These are phyloP conservation scores for Proliferodiscus dingleyae DNA, from an alignment of 2,329 filamentous ascomycete genomes.

Conservation along the genomic window DNA sequence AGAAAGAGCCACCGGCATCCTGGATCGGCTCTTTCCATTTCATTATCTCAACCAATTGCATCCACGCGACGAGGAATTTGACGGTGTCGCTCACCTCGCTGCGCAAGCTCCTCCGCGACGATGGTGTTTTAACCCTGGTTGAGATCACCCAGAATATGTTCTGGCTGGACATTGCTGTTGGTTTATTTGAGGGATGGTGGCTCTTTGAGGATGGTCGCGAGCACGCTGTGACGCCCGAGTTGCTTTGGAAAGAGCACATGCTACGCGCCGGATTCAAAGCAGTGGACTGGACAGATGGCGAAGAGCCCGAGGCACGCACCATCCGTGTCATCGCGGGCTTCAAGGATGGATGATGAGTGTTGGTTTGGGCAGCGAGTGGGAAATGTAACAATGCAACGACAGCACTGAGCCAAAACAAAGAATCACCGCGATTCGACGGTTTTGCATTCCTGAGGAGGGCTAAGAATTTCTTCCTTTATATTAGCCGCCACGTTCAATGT, in stretches of 20 bases:
- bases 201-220: conserved; percentile 16
- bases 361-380: no score
- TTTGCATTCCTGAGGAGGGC: no score
- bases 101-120: conserved; percentile 3
- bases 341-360: no score
- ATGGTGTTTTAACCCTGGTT: conserved; percentile 15
- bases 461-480: no score
- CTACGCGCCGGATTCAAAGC: not conserved
- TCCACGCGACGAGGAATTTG: conserved; percentile 17
- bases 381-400: no score
- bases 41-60: conserved; percentile 18
- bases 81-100: conserved; percentile 4
- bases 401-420: no score
- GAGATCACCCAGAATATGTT: conserved; percentile 17
- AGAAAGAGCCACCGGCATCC: conserved; percentile 7
- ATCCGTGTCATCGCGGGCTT: not conserved
- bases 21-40: conserved; percentile 12
- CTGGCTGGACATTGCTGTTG: conserved; percentile 24
- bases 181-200: conserved; percentile 25
- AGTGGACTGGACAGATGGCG: conserved; percentile 5
- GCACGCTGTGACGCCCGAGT: conserved; percentile 8
- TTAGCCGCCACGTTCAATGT: no score
- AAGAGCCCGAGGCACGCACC: conserved; percentile 8
- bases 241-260: conserved; percentile 4
- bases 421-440: no score